Percentiles rank a stretch among this genome's conserved stretches.
These are phyloP conservation scores for Pyracantha coccinea DNA, from an alignment of 331 rosid species.

Conservation along the genomic window DNA sequence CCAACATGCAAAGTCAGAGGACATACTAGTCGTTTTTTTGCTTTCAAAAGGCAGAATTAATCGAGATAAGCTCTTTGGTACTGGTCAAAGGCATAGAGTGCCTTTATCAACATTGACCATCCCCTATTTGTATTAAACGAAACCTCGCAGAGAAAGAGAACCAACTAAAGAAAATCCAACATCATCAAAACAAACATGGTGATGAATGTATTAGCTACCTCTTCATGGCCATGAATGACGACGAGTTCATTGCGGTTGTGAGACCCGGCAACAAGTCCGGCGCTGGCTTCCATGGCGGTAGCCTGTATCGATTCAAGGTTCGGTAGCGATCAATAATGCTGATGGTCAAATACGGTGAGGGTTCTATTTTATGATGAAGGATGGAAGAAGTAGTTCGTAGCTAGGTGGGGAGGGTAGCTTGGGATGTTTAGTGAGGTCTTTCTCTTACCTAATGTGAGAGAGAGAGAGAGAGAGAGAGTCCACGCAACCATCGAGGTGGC, in stretches of 20 bases:
- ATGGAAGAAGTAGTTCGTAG: not conserved
- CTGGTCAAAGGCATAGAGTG: too few relatives aligned
- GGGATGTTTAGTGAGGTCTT: not conserved
- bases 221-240: constrained; percentile 78
- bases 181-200: too few relatives aligned
- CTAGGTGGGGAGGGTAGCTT: not conserved
- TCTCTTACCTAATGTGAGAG: constrained; percentile 3
- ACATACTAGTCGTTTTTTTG: too few relatives aligned
- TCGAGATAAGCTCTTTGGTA: too few relatives aligned
- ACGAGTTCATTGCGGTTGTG: constrained; percentile 83
- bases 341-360: not conserved
- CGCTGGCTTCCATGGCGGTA: constrained; percentile 74
- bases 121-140: too few relatives aligned
- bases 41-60: too few relatives aligned
- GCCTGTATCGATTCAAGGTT: constrained; percentile 8
- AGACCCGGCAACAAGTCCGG: constrained; percentile 93
- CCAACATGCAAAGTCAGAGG: too few relatives aligned
- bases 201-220: constrained; percentile 29
- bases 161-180: too few relatives aligned
- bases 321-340: not conserved
- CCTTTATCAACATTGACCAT: too few relatives aligned
- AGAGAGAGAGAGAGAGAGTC: constrained; percentile 1
- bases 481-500: constrained; percentile 8
- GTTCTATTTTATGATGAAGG: constrained; percentile 13
- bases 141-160: too few relatives aligned